Evolutionary conservation across 2,329 filamentous ascomycete species (phyloP).

Genomic region (Paecilomyces variotii): DNA sequence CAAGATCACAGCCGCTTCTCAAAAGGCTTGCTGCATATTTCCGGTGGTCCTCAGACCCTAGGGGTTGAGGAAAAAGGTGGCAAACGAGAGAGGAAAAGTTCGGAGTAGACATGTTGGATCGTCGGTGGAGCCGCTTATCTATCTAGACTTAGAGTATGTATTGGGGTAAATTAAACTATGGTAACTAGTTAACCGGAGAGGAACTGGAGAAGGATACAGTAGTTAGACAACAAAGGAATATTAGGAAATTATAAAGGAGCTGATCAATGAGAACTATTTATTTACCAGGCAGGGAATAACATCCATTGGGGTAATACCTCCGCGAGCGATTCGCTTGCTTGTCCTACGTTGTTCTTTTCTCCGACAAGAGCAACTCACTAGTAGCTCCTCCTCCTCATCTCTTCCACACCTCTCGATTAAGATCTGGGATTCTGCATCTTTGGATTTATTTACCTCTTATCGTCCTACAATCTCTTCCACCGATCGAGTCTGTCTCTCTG

Average conservation of each 20-base stretch:
- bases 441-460: slow-evolving; percentile 1
- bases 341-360: not conserved
- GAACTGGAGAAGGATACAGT: not conserved
- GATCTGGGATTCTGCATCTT: not conserved
- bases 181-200: not conserved
- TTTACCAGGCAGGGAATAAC: not conserved
- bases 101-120: not conserved
- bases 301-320: not conserved
- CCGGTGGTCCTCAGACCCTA: not conserved
- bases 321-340: not conserved
- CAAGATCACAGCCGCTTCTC: not conserved
- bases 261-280: too few species aligned
- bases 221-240: too few species aligned
- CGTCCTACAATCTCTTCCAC: not conserved
- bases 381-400: not conserved
- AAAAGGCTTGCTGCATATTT: not conserved
- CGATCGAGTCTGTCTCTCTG: slow-evolving; percentile 1
- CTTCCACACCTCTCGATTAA: not conserved
- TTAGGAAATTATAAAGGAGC: too few species aligned
- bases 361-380: not conserved
- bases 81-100: not conserved
- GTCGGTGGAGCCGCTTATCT: not conserved
- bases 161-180: too few species aligned
- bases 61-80: not conserved
- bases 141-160: too few species aligned